Evolutionary conservation across 805 yeast genomes (phyloP), one percentile per base, ranked within the genome.

Genomic region (Barnettozyma siamensis): DNA sequence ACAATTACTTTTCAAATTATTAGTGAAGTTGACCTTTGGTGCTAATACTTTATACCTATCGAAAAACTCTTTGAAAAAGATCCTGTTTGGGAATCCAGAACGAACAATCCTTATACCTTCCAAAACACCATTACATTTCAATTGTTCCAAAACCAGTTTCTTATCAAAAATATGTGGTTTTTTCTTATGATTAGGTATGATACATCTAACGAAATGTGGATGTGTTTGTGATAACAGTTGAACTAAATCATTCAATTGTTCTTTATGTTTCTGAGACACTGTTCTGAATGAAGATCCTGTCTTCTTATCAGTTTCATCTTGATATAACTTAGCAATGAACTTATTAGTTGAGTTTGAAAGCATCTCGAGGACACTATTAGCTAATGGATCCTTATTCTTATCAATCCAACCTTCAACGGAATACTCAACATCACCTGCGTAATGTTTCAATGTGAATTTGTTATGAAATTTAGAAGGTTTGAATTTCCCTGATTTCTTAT

Each of bases 21-120:
- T 56, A 6, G 65, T 62, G 38, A 55, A 53, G 15, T 69, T 70
- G 31, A 67, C 63, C 35, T 73, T 72, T 13, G 70, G 65, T 7
- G 78, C 71, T 20, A 93, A 65, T n/a, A 89, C 75, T 24, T 75
- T 75, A 59, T 93, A 93, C 40, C 96, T 72, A 30, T 68, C 71
- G 38, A 74, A 76, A 64, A 93, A 93, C 36, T 87, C 91, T 34
- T 80, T 76, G 61, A 89, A 91, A 23, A 80, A 76, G 57, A 91
- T 78, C 49, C 96, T 76, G 62, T 93, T 93, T 5, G 99, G 99
- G 61, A 83, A 93, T 2, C 99, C 99, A 8, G 96, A 88, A 49
- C 99, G 75, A 0, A 98, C 96, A 45, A 93, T 93, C 62, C 99
- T 75, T 24, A 93, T 93, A 46, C 99, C 99, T 69, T 93, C 99